Conservation (phyloP, 768 basidiomycete species). For the Leccinum broughii region DNA sequence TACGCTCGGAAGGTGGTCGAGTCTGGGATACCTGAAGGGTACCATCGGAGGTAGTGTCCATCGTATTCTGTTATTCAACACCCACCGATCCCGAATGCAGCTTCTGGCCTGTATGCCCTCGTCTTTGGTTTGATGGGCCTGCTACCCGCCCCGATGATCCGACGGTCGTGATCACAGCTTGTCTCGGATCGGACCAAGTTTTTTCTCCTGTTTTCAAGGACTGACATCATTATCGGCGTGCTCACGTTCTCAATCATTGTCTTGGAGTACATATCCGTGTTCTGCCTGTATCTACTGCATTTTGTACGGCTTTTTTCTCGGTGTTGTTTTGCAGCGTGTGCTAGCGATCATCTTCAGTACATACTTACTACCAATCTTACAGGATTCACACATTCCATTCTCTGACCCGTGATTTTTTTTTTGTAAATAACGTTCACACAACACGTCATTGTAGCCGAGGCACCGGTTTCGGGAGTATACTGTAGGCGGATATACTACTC, state of each 20-base stretch:
- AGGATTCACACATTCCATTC: background rate
- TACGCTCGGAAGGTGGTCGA: conserved; percentile 67
- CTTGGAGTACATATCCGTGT: conserved; percentile 13
- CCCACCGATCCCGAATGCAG: conserved; percentile 37
- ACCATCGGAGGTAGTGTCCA: conserved; percentile 54
- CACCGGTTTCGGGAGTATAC: background rate
- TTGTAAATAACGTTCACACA: background rate
- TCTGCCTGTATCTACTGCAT: conserved; percentile 17
- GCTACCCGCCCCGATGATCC: conserved; percentile 61
- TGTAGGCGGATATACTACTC: background rate
- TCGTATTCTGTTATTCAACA: background rate
- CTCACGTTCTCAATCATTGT: conserved; percentile 1
- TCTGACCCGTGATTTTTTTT: background rate
- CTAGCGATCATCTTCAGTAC: conserved; percentile 1
- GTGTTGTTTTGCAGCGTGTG: conserved; percentile 2
- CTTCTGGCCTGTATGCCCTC: conserved; percentile 67
- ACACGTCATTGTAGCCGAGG: background rate
- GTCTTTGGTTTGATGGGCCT: conserved; percentile 75
- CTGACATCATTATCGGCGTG: background rate
- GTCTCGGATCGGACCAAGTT: conserved; percentile 1
- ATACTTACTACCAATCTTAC: background rate
- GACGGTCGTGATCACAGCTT: conserved; percentile 44
- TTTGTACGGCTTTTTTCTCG: conserved; percentile 10
- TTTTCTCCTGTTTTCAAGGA: background rate
- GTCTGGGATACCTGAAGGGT: conserved; percentile 63